Evolutionary conservation across 2,329 filamentous ascomycete genomes (phyloP).

Genomic region (Penicillium sp.): DNA sequence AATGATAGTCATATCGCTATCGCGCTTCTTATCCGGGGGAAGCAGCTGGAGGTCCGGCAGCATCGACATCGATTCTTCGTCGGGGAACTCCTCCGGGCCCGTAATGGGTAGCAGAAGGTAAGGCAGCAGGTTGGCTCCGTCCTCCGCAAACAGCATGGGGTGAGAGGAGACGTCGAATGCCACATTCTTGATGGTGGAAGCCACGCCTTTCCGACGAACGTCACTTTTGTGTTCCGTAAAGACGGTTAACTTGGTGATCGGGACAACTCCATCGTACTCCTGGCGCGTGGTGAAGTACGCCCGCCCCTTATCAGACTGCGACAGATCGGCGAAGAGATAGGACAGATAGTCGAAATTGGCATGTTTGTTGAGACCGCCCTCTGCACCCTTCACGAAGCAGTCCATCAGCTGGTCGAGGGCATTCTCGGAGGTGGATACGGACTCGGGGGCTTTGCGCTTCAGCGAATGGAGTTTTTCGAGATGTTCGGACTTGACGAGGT

Average conservation of each 20-base stretch:
- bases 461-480: slow-evolving; percentile 67
- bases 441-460: slow-evolving; percentile 66
- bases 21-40: slow-evolving; percentile 83
- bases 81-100: slow-evolving; percentile 81
- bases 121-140: slow-evolving; percentile 76
- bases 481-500: slow-evolving; percentile 76
- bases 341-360: slow-evolving; percentile 90
- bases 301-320: slow-evolving; percentile 73
- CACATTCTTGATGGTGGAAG: slow-evolving; percentile 90
- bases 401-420: slow-evolving; percentile 91
- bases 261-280: slow-evolving; percentile 77
- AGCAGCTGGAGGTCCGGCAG: slow-evolving; percentile 85
- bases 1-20: slow-evolving; percentile 72
- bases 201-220: slow-evolving; percentile 88
- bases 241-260: slow-evolving; percentile 85
- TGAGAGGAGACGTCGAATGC: slow-evolving; percentile 79
- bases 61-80: slow-evolving; percentile 84
- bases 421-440: slow-evolving; percentile 68
- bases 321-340: slow-evolving; percentile 90
- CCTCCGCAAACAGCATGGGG: slow-evolving; percentile 65
- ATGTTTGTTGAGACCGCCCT: slow-evolving; percentile 75
- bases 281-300: slow-evolving; percentile 72
- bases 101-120: slow-evolving; percentile 87
- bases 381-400: slow-evolving; percentile 89
- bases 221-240: slow-evolving; percentile 88